Evolutionary conservation across 1,139 yeast species (phyloP), one percentile per base, ranked within the genome.

Genomic region (Hyphopichia wangnamkhiaoensis): DNA sequence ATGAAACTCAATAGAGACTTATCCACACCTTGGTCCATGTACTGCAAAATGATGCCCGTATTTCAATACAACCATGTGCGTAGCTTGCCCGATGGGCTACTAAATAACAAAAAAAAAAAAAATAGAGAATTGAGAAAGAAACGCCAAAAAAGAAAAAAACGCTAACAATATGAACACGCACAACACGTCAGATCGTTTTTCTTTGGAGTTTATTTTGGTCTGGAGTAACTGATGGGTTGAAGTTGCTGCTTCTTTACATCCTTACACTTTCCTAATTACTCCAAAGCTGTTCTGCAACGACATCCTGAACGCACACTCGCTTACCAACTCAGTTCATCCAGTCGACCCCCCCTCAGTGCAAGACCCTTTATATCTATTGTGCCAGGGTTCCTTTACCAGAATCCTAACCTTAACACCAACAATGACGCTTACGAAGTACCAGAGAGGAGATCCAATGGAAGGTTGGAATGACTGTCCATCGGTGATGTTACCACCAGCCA

Each of bases 391-490:
- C 16, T 26, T 5, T 4, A 28, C 9, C 19, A 28, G 13, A 25
- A 25, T 13, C 15, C 13, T 27, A 17, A 23, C 28, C 35, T 5
- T 10, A 30, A 19, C 32, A 19, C 25, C 25, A 9, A 31, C n/a
- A 23, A 64, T 62, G 67, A 58, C 68, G 20, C 50, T 65, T 27
- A 65, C 74, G 2, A 67, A 59, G 39, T 65, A 55, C 48, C 75
- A 70, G 48, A 46, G 68, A 40, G 76, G 76, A 3, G 73, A 59
- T 31, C 53, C 58, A 17, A 66, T 67, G 51, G 71, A 68, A 42
- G 76, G 77, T 6, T 72, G 78, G 78, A 72, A 72, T 44, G 78
- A 72, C 48, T 69, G 74, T 48, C 77, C 76, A 1, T 40, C 56
- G 7, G 35, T 39, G 4, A 37, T 49, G 35, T 47, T 53, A 49